Evolutionary conservation across 805 yeast genomes (phyloP).

Genomic region (Brettanomyces anomalus): DNA sequence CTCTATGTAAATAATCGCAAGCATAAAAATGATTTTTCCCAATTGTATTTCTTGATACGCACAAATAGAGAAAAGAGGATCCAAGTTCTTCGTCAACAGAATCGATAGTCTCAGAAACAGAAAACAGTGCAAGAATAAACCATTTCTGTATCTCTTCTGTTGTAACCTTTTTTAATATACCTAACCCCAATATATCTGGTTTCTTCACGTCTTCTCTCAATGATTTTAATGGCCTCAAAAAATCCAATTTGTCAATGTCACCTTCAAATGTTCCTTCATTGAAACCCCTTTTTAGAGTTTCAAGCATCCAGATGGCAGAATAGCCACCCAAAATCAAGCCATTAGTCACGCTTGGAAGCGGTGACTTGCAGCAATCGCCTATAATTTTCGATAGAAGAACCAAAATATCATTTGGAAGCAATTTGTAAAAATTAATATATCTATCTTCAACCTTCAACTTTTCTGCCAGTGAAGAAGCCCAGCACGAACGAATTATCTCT

Average conservation of each 20-base stretch:
- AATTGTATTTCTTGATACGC: slow-evolving; percentile 32
- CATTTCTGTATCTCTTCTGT: slow-evolving; percentile 39
- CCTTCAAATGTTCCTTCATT: slow-evolving; percentile 5
- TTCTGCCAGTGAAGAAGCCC: slow-evolving; percentile 12
- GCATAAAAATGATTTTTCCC: slow-evolving; percentile 29
- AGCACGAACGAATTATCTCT: slow-evolving; percentile 15
- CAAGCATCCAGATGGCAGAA: slow-evolving; percentile 28
- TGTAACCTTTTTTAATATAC: slow-evolving; percentile 41
- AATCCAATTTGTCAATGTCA: slow-evolving; percentile 18
- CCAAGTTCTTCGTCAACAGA: slow-evolving; percentile 26
- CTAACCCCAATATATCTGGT: slow-evolving; percentile 14
- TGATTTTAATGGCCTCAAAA: slow-evolving; percentile 29
- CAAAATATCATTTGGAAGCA: slow-evolving; percentile 7
- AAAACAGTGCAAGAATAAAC: slow-evolving; percentile 39
- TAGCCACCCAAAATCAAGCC: slow-evolving; percentile 47
- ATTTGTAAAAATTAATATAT: not conserved
- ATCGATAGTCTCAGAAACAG: slow-evolving; percentile 18
- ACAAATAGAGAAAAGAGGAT: slow-evolving; percentile 38
- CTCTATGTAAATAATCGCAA: slow-evolving; percentile 21
- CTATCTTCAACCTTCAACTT: not conserved
- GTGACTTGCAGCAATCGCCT: slow-evolving; percentile 40
- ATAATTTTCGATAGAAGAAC: slow-evolving; percentile 11
- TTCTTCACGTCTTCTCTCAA: slow-evolving; percentile 28
- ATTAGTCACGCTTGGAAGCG: slow-evolving; percentile 43
- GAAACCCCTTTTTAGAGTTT: slow-evolving; percentile 11